Base-by-base conservation (phyloP, 768 basidiomycete genomes). In the Filobasidium floriforme region DNA sequence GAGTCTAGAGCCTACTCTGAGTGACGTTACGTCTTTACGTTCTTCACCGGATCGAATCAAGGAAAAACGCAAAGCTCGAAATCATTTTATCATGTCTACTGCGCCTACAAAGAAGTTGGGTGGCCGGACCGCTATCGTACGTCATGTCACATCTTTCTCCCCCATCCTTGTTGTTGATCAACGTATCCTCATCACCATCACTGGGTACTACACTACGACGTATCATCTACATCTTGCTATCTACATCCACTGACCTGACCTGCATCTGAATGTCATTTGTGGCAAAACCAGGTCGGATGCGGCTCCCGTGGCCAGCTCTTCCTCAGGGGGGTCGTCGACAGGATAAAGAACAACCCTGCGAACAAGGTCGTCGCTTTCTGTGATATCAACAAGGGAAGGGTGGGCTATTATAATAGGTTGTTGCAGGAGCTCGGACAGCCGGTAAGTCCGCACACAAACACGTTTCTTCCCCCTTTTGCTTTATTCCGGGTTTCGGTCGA, bases 371-470 rank as follows among this genome's bases (percentile, higher is more conserved):
- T 84, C 14, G 82, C 81, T 9, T 67, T 84, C 60, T 83, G 82
- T 70, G 83, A 84, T 70, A 79, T 81, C 61, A 84, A 84, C 70
- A 67, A 75, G 7, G 78, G 82, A 61, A 79, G 83, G 11, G 82
- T 83, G 41, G 76, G 77, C 62, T 80, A 80, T 72, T 82, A 83
- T 73, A 82, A 83, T 68, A 73, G 78, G 7, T 73, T 83, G 29
- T 75, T 83, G 44, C 63, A 70, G 19, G 77, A 77, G 18, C 77
- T 82, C 12, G 81, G 81, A 3, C 80, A 80, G 52, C 74, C 76
- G 69, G 76, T 67, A 41, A 68, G n/a, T 66, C 3, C 32, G 32
- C 32, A n/a, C n/a, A n/a, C n/a, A n/a, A n/a, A n/a, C n/a, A n/a
- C 65, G 28, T 70, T 70, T 65, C 22, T 41, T 7, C n/a, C 15